Conservation (phyloP, 2,329 filamentous ascomycete species). For the Myrmaecium sp. region DNA sequence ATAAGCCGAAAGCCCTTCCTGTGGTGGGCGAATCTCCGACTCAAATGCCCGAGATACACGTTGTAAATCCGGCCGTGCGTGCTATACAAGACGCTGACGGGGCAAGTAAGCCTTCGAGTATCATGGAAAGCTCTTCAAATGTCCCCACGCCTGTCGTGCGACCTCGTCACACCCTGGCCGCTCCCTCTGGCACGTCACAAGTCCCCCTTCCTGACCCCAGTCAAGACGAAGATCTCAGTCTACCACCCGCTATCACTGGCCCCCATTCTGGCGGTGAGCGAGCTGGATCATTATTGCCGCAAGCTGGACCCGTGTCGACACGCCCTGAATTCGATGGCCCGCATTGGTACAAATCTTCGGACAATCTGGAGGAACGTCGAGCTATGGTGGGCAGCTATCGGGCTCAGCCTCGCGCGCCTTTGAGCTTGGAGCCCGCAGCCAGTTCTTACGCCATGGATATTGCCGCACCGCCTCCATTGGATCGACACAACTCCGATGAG, state of each 20-base stretch:
- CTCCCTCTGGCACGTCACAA: slow-evolving; percentile 4
- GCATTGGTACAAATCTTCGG: slow-evolving; percentile 17
- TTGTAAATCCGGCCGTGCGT: slow-evolving; percentile 15
- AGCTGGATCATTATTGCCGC: neutral
- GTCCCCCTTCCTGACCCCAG: slow-evolving; percentile 18
- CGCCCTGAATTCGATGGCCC: slow-evolving; percentile 12
- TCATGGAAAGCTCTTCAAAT: slow-evolving; percentile 32
- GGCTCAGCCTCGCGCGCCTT: slow-evolving; percentile 29
- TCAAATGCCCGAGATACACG: slow-evolving; percentile 3
- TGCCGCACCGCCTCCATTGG: slow-evolving; percentile 17
- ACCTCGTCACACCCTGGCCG: slow-evolving; percentile 13
- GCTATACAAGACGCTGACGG: slow-evolving; percentile 15
- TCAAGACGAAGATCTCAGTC: slow-evolving; percentile 17
- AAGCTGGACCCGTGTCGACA: no score
- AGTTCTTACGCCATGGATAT: slow-evolving; percentile 19
- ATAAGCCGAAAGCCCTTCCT: no score
- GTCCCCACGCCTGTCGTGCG: slow-evolving; percentile 38
- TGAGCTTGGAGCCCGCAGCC: slow-evolving; percentile 30
- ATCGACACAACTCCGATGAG: slow-evolving; percentile 41
- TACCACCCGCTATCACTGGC: slow-evolving; percentile 18
- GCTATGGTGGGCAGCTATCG: slow-evolving; percentile 29
- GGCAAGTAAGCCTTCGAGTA: no score
- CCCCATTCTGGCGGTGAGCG: slow-evolving; percentile 6
- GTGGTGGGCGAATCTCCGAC: no score
- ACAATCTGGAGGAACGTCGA: slow-evolving; percentile 20